A percentile compares a stretch with the other conserved stretches of the same genome.
Evolutionary conservation across 495 filamentous ascomycete genomes (phyloP).

Genomic region (Neurospora sp.): DNA sequence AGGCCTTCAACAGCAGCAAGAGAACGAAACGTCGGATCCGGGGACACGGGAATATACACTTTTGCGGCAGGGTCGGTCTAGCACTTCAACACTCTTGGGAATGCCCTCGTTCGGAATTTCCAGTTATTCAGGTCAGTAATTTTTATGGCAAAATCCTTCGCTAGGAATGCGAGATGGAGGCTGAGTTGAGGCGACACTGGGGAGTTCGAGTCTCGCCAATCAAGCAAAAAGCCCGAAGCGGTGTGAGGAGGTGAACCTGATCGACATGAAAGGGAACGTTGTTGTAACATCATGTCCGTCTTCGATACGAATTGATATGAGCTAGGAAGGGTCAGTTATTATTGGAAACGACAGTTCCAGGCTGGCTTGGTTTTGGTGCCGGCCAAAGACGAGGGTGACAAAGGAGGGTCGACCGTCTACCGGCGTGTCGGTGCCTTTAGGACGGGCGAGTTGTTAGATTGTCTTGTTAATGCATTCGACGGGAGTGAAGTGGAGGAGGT

Average conservation of each 20-base stretch:
- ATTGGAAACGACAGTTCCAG: not conserved
- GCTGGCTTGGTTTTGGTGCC: not conserved
- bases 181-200: not conserved
- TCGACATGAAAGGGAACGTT: not conserved
- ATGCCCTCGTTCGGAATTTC: not conserved
- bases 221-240: not conserved
- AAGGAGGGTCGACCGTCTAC: not conserved
- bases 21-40: slow-evolving; percentile 13
- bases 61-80: not conserved
- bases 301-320: not conserved
- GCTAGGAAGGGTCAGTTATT: not conserved
- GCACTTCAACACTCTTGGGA: not conserved
- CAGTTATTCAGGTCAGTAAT: not conserved
- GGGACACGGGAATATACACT: slow-evolving; percentile 12
- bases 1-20: not conserved
- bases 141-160: not conserved
- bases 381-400: not conserved
- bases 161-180: not conserved
- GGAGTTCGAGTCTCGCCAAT: not conserved
- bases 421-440: not conserved
- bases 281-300: not conserved
- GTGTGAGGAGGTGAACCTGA: not conserved
- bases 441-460: not conserved
- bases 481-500: not conserved
- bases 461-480: not conserved